Evolutionary conservation across 2,329 filamentous ascomycete genomes (phyloP).

Genomic region (Botrytis medusae): DNA sequence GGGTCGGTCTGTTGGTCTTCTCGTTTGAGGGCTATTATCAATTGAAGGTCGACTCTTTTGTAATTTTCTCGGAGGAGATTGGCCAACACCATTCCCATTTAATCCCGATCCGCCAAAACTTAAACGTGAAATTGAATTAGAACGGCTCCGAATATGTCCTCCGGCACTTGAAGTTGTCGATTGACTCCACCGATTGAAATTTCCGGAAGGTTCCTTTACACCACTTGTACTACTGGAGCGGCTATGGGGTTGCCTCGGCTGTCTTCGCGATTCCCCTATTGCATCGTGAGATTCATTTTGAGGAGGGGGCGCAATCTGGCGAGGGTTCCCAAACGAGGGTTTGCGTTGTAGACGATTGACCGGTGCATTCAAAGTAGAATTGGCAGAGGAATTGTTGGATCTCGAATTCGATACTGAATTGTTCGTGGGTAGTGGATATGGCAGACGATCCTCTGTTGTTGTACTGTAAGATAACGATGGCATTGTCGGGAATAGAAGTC

Average conservation of each 20-base stretch:
- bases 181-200: constrained; percentile 54
- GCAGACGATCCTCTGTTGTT: constrained; percentile 21
- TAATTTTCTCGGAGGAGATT: constrained; percentile 32
- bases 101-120: constrained; percentile 34
- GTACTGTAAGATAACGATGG: constrained; percentile 21
- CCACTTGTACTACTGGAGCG: constrained; percentile 22
- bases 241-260: constrained; percentile 38
- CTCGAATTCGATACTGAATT: background rate
- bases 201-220: constrained; percentile 45
- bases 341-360: constrained; percentile 14
- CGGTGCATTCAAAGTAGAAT: constrained; percentile 14
- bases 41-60: constrained; percentile 34
- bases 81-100: constrained; percentile 33
- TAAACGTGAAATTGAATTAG: constrained; percentile 21
- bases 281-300: constrained; percentile 21
- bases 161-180: constrained; percentile 52
- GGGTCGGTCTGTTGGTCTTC: constrained; percentile 24
- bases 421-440: constrained; percentile 8
- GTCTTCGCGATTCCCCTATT: constrained; percentile 28
- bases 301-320: constrained; percentile 21
- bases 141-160: constrained; percentile 21
- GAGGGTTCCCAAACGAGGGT: constrained; percentile 19
- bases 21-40: constrained; percentile 29
- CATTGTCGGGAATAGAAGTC: constrained; percentile 19
- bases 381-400: constrained; percentile 4